Percentiles rank a stretch among this genome's conserved stretches.
These are phyloP conservation scores for Plicaturopsis crispa DNA, from an alignment of 768 basidiomycete species.

Conservation along the genomic window DNA sequence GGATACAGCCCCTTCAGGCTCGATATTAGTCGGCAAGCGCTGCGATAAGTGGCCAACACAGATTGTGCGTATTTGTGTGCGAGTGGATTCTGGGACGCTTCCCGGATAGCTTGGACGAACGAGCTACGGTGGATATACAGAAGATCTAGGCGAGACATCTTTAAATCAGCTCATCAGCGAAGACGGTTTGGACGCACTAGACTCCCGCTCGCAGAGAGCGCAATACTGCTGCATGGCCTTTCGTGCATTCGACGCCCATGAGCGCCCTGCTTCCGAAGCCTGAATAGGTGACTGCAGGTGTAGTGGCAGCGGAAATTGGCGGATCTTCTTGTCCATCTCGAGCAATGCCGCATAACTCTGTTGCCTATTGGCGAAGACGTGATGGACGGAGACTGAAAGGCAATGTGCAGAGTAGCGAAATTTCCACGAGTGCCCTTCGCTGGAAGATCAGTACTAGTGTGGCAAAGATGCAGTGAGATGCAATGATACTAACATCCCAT, in stretches of 20 bases:
- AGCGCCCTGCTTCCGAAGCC: constrained; percentile 18
- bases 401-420: constrained; percentile 36
- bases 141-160: constrained; percentile 22
- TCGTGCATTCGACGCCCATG: constrained; percentile 32
- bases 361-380: constrained; percentile 29
- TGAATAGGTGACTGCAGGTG: constrained; percentile 32
- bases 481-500: constrained; percentile 37
- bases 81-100: constrained; percentile 33
- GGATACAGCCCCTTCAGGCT: constrained; percentile 29
- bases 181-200: constrained; percentile 29
- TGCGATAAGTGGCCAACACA: constrained; percentile 34
- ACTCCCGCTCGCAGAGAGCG: constrained; percentile 31
- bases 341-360: constrained; percentile 37
- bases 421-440: constrained; percentile 42
- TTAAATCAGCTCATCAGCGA: neutral
- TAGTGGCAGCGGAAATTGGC: constrained; percentile 38
- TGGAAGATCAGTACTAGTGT: no score
- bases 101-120: constrained; percentile 37
- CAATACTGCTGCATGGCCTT: constrained; percentile 40
- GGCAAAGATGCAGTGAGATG: no score
- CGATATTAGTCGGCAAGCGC: constrained; percentile 34
- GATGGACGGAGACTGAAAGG: constrained; percentile 33
- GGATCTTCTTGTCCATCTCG: constrained; percentile 42
- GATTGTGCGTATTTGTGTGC: constrained; percentile 37
- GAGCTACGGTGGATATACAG: constrained; percentile 42